Conservation (phyloP, 495 filamentous ascomycete genomes). For the Podospora appendiculata region DNA sequence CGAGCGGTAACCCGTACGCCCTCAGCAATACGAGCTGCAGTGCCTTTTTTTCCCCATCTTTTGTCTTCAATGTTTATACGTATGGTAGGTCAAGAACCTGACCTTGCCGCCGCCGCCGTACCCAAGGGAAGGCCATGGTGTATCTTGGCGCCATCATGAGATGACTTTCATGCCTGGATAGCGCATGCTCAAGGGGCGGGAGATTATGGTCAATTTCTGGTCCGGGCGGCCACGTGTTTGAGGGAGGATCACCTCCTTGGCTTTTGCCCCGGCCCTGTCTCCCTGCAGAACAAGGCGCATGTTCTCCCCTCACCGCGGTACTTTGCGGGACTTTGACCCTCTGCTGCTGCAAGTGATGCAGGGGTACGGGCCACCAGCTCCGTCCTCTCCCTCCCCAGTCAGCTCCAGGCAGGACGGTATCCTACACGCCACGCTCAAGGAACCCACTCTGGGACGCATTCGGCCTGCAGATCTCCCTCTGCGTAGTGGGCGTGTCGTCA, state of each 20-base stretch:
- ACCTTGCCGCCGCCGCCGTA: not conserved
- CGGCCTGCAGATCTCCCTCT: no score
- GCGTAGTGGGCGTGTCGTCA: no score
- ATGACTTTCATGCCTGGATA: slow-evolving; percentile 11
- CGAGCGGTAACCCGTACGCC: no score
- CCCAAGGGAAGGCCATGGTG: not conserved
- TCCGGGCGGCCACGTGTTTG: slow-evolving; percentile 36
- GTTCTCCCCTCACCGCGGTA: not conserved
- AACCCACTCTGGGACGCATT: no score
- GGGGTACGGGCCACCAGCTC: no score
- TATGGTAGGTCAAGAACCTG: not conserved
- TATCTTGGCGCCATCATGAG: slow-evolving; percentile 6
- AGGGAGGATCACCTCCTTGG: slow-evolving; percentile 6
- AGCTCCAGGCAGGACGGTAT: no score
- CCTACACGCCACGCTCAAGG: no score
- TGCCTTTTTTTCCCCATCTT: not conserved
- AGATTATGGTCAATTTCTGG: slow-evolving; percentile 32
- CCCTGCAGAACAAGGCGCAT: no score
- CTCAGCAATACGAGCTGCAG: not conserved
- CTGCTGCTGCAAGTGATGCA: not conserved
- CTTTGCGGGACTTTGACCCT: slow-evolving; percentile 5
- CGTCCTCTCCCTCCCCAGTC: no score
- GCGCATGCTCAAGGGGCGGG: slow-evolving; percentile 16
- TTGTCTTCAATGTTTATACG: not conserved
- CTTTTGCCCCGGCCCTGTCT: not conserved